A percentile compares a stretch with the other conserved stretches of the same genome.
phyloP scores from a whole-genome alignment of 1,139 yeast genomes.

The Debaryomycetaceae sp. region DNA sequence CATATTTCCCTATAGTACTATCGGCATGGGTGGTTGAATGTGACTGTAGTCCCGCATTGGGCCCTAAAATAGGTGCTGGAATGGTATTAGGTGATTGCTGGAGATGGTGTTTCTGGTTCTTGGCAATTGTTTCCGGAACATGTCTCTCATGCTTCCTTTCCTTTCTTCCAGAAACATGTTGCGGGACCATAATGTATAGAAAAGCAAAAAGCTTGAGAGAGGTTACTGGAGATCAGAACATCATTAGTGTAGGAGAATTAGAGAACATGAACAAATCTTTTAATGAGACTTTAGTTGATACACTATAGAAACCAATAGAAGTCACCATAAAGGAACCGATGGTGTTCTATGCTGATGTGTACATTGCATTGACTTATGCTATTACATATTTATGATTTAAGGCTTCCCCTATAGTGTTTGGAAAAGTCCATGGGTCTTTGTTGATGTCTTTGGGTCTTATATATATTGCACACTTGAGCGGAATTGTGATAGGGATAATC shows the following conservation, averaged over 20 bases:
- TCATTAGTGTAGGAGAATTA: slow-evolving; percentile 41
- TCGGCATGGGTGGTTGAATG: slow-evolving; percentile 29
- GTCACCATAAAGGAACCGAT: slow-evolving; percentile 30
- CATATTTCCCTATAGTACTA: slow-evolving; percentile 25
- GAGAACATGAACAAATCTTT: slow-evolving; percentile 29
- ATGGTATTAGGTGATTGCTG: slow-evolving; percentile 26
- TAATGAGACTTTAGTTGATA: slow-evolving; percentile 18
- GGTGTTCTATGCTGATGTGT: slow-evolving; percentile 27
- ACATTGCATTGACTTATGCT: slow-evolving; percentile 28
- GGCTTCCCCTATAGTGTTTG: slow-evolving; percentile 30
- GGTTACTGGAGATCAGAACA: slow-evolving; percentile 38
- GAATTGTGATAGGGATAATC: slow-evolving; percentile 27
- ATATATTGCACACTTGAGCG: slow-evolving; percentile 44
- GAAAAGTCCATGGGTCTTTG: slow-evolving; percentile 21
- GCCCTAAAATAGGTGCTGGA: slow-evolving; percentile 31
- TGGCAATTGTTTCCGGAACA: slow-evolving; percentile 32
- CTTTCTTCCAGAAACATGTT: slow-evolving; percentile 51
- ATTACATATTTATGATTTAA: slow-evolving; percentile 33
- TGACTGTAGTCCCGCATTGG: slow-evolving; percentile 30
- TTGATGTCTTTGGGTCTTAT: slow-evolving; percentile 47
- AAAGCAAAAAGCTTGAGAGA: slow-evolving; percentile 46
- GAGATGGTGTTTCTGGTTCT: slow-evolving; percentile 48
- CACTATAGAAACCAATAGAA: slow-evolving; percentile 30
- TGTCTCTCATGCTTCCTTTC: slow-evolving; percentile 27
- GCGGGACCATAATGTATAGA: slow-evolving; percentile 40